phyloP scores from a whole-genome alignment of 108 stramenopile genomes.

The Skeletonema potamos region DNA sequence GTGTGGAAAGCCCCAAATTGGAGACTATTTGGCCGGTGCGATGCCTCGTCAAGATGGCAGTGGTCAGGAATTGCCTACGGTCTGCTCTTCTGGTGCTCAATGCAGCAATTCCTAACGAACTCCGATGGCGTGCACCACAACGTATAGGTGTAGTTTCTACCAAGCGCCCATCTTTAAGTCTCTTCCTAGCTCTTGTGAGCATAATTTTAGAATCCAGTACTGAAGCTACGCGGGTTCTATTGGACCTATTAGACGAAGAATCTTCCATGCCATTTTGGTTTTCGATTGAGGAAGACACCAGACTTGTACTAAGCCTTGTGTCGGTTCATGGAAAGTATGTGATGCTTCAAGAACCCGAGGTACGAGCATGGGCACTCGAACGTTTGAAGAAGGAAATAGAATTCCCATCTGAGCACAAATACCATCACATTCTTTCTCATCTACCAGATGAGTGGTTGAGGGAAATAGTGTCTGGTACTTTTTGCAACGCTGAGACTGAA shows the following conservation, averaged over 20 bases:
- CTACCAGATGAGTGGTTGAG: conserved; percentile 62
- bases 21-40: conserved; percentile 68
- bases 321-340: conserved; percentile 56
- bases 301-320: conserved; percentile 54
- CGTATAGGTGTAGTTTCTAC: conserved; percentile 7
- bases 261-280: conserved; percentile 59
- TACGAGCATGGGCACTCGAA: conserved; percentile 62
- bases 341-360: conserved; percentile 63
- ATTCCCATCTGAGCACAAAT: conserved; percentile 1
- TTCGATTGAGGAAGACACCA: conserved; percentile 64
- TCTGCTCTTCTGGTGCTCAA: conserved; percentile 69
- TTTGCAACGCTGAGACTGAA: conserved; percentile 73
- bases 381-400: conserved; percentile 43
- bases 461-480: conserved; percentile 47
- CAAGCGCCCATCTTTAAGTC: conserved; percentile 41
- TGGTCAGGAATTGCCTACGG: conserved; percentile 60
- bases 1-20: conserved; percentile 21
- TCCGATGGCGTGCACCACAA: conserved; percentile 51
- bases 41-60: conserved; percentile 66
- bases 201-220: conserved; percentile 57
- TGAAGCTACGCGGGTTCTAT: conserved; percentile 48
- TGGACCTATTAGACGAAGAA: conserved; percentile 63
- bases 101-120: conserved; percentile 73
- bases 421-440: neutral
- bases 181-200: conserved; percentile 55